phyloP scores from a whole-genome alignment of 1,139 yeast species.

The Eremothecium gossypii region DNA sequence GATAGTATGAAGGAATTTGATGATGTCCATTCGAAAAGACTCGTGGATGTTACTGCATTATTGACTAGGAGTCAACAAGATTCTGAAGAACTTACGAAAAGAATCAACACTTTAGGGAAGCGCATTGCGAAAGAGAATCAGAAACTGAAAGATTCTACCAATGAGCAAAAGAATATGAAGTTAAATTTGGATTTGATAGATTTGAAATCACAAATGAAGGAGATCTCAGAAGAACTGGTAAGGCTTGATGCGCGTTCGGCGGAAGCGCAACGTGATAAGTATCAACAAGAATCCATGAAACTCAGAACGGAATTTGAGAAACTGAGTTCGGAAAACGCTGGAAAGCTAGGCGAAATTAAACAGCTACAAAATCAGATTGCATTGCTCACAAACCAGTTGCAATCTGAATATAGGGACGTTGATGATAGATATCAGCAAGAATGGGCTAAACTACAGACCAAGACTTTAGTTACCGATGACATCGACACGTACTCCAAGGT shows the following conservation, averaged over 20 bases:
- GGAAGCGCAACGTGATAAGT: conserved; percentile 50
- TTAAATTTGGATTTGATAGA: conserved; percentile 47
- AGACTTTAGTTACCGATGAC: conserved; percentile 74
- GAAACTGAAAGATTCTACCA: conserved; percentile 39
- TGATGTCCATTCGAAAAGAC: background rate
- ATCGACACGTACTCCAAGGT: conserved; percentile 75
- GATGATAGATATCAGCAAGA: conserved; percentile 57
- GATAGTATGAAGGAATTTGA: conserved; percentile 6
- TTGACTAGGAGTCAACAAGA: conserved; percentile 2
- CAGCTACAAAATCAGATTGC: conserved; percentile 71
- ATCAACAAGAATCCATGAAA: conserved; percentile 47
- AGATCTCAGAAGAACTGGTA: conserved; percentile 32
- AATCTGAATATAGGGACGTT: conserved; percentile 61
- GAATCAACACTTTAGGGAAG: conserved; percentile 13
- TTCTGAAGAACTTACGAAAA: conserved; percentile 11
- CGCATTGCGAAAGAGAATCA: conserved; percentile 29
- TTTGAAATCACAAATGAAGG: conserved; percentile 31
- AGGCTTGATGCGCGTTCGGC: conserved; percentile 53
- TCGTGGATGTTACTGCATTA: conserved; percentile 1
- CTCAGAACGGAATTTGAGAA: conserved; percentile 49
- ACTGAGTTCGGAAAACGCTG: conserved; percentile 61
- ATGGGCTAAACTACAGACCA: conserved; percentile 70
- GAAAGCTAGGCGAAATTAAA: conserved; percentile 74
- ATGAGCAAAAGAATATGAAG: conserved; percentile 43
- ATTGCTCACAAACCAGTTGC: conserved; percentile 47